Percentiles rank a stretch among this genome's conserved stretches.
phyloP scores from a whole-genome alignment of 805 yeast species.

The Monosporozyma yasuniensis region DNA sequence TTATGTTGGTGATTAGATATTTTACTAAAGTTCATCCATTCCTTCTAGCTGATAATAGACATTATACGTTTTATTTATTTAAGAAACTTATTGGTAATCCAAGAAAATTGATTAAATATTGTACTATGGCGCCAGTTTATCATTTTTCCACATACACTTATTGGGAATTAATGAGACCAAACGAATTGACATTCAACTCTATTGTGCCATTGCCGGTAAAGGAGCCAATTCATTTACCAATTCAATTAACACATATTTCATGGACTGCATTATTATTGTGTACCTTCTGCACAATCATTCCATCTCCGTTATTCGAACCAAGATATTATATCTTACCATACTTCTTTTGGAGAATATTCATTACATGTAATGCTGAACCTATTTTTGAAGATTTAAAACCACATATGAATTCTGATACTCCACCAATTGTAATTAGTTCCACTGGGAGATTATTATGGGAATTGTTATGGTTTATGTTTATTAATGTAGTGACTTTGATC shows the following conservation, averaged over 20 bases:
- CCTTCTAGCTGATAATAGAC: conserved; percentile 87
- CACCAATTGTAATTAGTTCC: conserved; percentile 15
- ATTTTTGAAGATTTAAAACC: conserved; percentile 20
- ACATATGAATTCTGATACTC: conserved; percentile 8
- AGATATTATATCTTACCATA: conserved; percentile 83
- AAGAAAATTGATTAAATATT: conserved; percentile 38
- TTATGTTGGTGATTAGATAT: conserved; percentile 41
- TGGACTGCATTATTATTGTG: conserved; percentile 45
- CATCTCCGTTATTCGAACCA: conserved; percentile 91
- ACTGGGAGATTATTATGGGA: conserved; percentile 42
- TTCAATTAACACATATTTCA: conserved; percentile 39
- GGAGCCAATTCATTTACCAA: conserved; percentile 29
- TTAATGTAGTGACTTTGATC: conserved; percentile 44
- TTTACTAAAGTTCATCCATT: conserved; percentile 83
- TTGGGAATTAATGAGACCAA: conserved; percentile 30
- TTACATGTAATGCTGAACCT: conserved; percentile 33
- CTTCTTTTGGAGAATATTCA: conserved; percentile 59
- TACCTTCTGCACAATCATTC: conserved; percentile 54
- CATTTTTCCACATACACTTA: conserved; percentile 45
- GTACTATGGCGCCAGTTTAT: conserved; percentile 55
- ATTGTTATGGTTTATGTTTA: conserved; percentile 47
- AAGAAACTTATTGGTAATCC: conserved; percentile 45
- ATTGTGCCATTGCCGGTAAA: conserved; percentile 32
- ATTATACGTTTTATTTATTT: conserved; percentile 82
- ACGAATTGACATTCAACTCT: conserved; percentile 31